Evolutionary conservation across 2,329 filamentous ascomycete genomes (phyloP).

Genomic region (Didymella keratinophila): DNA sequence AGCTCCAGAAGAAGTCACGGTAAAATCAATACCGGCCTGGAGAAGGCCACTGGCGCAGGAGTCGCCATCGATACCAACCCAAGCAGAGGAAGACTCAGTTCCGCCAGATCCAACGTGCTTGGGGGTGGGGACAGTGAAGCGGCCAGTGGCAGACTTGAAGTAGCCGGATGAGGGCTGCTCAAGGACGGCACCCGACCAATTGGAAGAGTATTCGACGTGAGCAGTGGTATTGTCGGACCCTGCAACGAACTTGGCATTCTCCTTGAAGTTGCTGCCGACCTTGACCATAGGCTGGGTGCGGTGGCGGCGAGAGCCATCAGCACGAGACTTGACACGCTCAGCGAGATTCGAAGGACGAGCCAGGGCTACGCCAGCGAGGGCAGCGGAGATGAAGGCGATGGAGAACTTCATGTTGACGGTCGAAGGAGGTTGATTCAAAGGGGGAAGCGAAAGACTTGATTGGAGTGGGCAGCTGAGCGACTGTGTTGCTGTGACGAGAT

Average conservation of each 20-base stretch:
- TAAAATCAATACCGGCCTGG: conserved; percentile 66
- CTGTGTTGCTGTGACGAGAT: conserved; percentile 3
- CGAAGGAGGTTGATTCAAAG: neutral
- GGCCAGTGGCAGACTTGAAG: conserved; percentile 62
- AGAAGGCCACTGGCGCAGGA: conserved; percentile 63
- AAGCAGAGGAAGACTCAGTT: conserved; percentile 61
- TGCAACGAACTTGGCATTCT: conserved; percentile 19
- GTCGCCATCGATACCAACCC: conserved; percentile 70
- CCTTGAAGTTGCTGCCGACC: conserved; percentile 23
- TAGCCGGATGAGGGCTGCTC: conserved; percentile 49
- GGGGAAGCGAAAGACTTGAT: neutral
- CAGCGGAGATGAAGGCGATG: conserved; percentile 19
- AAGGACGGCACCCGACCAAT: conserved; percentile 68
- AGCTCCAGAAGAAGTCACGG: conserved; percentile 41
- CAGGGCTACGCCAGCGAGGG: conserved; percentile 22
- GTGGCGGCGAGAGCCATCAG: conserved; percentile 26
- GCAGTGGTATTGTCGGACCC: conserved; percentile 47
- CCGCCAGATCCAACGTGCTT: conserved; percentile 49
- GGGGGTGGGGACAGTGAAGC: conserved; percentile 63
- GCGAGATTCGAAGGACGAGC: conserved; percentile 28
- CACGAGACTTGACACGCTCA: conserved; percentile 26
- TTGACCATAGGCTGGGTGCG: conserved; percentile 26
- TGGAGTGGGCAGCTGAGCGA: neutral
- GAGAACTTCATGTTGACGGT: conserved; percentile 27
- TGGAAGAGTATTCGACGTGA: conserved; percentile 61